These are phyloP conservation scores for Debaryomyces robertsiae DNA, from an alignment of 1,139 yeast species.

Conservation along the genomic window DNA sequence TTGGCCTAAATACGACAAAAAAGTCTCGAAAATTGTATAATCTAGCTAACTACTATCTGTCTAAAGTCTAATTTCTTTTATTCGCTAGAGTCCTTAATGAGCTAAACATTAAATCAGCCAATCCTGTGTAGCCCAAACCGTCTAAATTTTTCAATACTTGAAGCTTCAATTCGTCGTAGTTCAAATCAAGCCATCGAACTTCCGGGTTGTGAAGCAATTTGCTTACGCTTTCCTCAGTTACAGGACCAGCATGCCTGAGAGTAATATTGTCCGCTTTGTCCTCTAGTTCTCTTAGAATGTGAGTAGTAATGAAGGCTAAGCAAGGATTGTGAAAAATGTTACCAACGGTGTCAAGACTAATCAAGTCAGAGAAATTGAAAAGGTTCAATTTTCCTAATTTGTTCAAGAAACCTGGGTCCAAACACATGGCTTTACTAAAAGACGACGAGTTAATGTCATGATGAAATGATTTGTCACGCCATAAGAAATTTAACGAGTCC, in stretches of 20 bases:
- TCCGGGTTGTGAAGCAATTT: slow-evolving; percentile 22
- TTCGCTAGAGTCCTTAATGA: slow-evolving; percentile 46
- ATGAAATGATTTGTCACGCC: slow-evolving; percentile 55
- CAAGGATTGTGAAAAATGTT: slow-evolving; percentile 59
- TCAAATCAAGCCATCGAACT: slow-evolving; percentile 31
- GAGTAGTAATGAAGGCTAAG: slow-evolving; percentile 49
- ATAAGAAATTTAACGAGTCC: slow-evolving; percentile 61
- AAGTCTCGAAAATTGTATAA: no score
- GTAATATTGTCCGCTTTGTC: slow-evolving; percentile 33
- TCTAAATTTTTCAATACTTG: slow-evolving; percentile 39
- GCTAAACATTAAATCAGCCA: slow-evolving; percentile 47
- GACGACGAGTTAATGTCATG: slow-evolving; percentile 19
- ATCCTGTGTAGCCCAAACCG: slow-evolving; percentile 40
- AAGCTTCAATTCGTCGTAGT: slow-evolving; percentile 43
- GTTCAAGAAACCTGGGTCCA: slow-evolving; percentile 39
- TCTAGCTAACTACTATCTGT: no score
- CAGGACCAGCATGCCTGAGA: slow-evolving; percentile 49
- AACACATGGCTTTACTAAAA: slow-evolving; percentile 40
- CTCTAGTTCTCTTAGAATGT: slow-evolving; percentile 50
- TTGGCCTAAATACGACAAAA: no score
- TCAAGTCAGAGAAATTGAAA: slow-evolving; percentile 26
- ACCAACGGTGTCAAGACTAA: slow-evolving; percentile 40
- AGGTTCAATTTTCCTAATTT: slow-evolving; percentile 38
- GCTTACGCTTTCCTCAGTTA: slow-evolving; percentile 35
- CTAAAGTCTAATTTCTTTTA: slow-evolving; percentile 16